These are phyloP conservation scores for Rhizopogon sp. DNA, from an alignment of 768 basidiomycete genomes.

Conservation along the genomic window DNA sequence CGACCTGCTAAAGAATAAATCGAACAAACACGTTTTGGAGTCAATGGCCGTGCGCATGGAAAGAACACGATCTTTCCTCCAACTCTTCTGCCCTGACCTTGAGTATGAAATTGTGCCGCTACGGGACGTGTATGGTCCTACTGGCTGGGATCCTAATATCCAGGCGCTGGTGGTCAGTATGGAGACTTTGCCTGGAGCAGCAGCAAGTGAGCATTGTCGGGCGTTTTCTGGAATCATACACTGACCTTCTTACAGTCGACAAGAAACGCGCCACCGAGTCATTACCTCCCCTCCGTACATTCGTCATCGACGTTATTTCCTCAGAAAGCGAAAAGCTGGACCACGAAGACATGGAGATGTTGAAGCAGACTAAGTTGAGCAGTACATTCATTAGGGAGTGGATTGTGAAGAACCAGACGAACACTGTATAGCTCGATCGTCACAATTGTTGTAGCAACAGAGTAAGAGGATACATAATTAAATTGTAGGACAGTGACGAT, in stretches of 20 bases:
- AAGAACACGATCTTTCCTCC: constrained; percentile 63
- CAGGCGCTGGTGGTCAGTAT: constrained; percentile 89
- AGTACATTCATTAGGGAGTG: constrained; percentile 90
- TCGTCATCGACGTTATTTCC: constrained; percentile 89
- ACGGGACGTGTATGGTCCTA: constrained; percentile 87
- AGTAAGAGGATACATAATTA: too few species aligned
- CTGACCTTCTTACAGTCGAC: constrained; percentile 45
- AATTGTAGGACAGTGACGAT: too few species aligned
- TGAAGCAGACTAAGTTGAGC: constrained; percentile 87
- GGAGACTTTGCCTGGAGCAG: constrained; percentile 79
- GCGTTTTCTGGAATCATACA: neutral
- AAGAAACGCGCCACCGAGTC: constrained; percentile 47
- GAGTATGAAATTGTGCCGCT: constrained; percentile 69
- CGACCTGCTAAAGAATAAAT: constrained; percentile 63
- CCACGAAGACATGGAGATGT: constrained; percentile 57
- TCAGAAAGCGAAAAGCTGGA: constrained; percentile 53
- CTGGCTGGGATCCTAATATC: constrained; percentile 81
- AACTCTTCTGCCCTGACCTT: constrained; percentile 62
- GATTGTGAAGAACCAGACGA: constrained; percentile 48
- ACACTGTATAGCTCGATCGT: neutral
- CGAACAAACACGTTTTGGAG: constrained; percentile 64
- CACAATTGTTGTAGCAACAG: neutral
- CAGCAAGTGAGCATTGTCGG: constrained; percentile 51
- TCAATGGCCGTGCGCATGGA: constrained; percentile 49
- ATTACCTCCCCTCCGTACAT: constrained; percentile 59